Evolutionary conservation across 352 stramenopile genomes (phyloP).

Genomic region (Globisporangium apiculatum): DNA sequence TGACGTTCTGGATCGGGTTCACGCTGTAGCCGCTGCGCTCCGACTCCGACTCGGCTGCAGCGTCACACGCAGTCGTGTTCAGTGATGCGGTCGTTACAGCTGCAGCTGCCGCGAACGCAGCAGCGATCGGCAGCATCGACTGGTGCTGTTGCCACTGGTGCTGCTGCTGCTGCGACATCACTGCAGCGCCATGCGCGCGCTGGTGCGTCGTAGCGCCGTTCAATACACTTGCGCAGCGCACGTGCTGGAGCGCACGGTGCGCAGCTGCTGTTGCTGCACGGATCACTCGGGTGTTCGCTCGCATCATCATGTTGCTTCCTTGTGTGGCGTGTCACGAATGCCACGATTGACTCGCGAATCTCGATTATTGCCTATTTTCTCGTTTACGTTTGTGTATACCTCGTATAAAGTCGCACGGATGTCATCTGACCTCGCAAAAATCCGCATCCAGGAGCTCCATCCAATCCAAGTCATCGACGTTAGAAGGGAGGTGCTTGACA

Average conservation of each 20-base stretch:
- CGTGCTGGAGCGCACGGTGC: slow-evolving; percentile 6
- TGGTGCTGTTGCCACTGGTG: neutral
- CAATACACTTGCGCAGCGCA: neutral
- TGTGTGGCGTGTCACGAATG: neutral
- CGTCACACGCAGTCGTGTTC: neutral
- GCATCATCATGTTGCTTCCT: neutral
- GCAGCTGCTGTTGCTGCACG: neutral
- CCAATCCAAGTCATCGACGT: neutral
- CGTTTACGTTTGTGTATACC: neutral
- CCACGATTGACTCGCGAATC: neutral
- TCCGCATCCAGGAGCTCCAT: slow-evolving; percentile 1
- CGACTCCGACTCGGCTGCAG: slow-evolving; percentile 16
- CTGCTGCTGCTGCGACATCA: neutral
- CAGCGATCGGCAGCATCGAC: slow-evolving; percentile 1
- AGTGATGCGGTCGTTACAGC: slow-evolving; percentile 3
- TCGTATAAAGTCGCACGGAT: neutral
- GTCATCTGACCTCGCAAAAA: neutral
- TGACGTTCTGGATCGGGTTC: slow-evolving; percentile 70
- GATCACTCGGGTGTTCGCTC: neutral
- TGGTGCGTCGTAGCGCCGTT: neutral
- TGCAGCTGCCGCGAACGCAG: neutral
- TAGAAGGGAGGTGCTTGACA: neutral
- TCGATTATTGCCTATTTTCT: neutral
- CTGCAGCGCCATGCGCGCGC: neutral
- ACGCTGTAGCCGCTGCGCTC: slow-evolving; percentile 27